Conservation (phyloP, 768 basidiomycete species). For the Leccinum truebloodii region DNA sequence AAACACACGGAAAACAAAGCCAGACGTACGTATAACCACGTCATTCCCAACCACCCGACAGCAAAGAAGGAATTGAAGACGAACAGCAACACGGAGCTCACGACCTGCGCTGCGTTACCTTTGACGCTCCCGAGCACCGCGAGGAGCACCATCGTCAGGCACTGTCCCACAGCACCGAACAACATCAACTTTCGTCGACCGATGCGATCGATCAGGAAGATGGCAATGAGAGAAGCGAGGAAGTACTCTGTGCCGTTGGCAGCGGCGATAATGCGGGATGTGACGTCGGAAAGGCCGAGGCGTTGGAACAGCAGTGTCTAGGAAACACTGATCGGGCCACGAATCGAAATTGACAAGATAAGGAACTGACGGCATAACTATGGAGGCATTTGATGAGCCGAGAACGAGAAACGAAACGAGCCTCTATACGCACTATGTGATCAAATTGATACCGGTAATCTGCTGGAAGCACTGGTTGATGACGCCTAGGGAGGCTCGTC, state of each 20-base stretch:
- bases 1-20: neutral
- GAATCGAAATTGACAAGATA: neutral
- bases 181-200: conserved; percentile 75
- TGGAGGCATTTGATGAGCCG: conserved; percentile 15
- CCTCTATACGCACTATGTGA: conserved; percentile 53
- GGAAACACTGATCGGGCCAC: conserved; percentile 1
- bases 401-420: conserved; percentile 6
- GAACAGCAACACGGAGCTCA: conserved; percentile 58
- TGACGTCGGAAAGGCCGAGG: conserved; percentile 57
- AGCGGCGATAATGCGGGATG: conserved; percentile 62
- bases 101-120: conserved; percentile 47
- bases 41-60: conserved; percentile 70
- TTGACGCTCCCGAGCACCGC: conserved; percentile 55
- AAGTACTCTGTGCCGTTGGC: conserved; percentile 74
- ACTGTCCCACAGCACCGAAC: conserved; percentile 64
- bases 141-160: conserved; percentile 57
- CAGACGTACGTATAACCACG: conserved; percentile 62
- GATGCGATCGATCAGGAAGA: conserved; percentile 69
- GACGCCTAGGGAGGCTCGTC: conserved; percentile 55
- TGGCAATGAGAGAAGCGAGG: conserved; percentile 69
- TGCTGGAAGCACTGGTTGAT: conserved; percentile 68
- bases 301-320: conserved; percentile 56
- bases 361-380: conserved; percentile 34
- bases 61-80: conserved; percentile 76
- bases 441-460: conserved; percentile 66